Conservation (phyloP, 306 rosid species). For the Morella rubra region DNA sequence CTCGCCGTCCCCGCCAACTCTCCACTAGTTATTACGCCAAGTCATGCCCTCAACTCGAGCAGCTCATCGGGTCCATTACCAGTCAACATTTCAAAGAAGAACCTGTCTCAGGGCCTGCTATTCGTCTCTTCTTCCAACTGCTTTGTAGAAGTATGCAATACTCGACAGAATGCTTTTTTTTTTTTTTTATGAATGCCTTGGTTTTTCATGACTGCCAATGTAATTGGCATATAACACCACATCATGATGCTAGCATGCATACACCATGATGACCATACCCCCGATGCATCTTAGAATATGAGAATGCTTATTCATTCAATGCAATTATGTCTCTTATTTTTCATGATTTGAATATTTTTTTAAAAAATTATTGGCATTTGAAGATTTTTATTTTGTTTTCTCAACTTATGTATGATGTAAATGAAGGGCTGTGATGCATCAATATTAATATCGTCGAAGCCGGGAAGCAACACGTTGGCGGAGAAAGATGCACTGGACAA, state of each 20-base stretch:
- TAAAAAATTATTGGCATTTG: too few species aligned
- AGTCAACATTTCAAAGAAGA: conserved; percentile 75
- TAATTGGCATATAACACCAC: neutral
- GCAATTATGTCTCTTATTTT: neutral
- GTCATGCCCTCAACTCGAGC: conserved; percentile 78
- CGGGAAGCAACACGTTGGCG: conserved; percentile 56
- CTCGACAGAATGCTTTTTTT: conserved; percentile 8
- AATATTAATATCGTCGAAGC: conserved; percentile 54
- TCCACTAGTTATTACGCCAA: conserved; percentile 62
- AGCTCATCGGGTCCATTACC: conserved; percentile 64
- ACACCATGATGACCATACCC: neutral
- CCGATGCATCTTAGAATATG: conserved; percentile 1
- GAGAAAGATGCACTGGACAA: conserved; percentile 82
- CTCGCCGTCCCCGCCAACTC: conserved; percentile 46
- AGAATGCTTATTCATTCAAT: conserved; percentile 14
- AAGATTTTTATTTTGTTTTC: neutral
- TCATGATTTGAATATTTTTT: too few species aligned
- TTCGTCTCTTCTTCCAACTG: conserved; percentile 93
- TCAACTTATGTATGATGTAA: conserved; percentile 4
- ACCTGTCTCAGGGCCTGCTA: conserved; percentile 85
- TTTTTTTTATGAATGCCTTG: neutral
- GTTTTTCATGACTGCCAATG: conserved; percentile 26
- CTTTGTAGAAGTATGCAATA: conserved; percentile 71
- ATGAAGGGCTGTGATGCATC: conserved; percentile 92
- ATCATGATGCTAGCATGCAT: too few species aligned